Percentiles rank a stretch among this genome's conserved stretches.
Conservation (phyloP, 164 flowering plant genomes). For the Protea cynaroides region DNA sequence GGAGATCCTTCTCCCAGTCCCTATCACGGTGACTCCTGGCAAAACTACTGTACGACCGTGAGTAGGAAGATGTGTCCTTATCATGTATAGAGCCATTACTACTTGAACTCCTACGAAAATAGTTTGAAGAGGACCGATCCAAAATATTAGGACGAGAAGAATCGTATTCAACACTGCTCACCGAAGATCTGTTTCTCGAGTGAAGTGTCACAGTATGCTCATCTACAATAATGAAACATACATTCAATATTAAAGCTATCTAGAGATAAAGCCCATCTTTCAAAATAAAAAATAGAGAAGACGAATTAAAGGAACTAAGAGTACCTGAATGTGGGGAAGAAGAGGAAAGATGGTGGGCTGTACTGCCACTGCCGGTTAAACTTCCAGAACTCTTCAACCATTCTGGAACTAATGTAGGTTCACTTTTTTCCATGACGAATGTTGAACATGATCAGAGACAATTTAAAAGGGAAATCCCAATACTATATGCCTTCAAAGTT, state of each 20-base stretch:
- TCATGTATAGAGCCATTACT: slow-evolving; percentile 62
- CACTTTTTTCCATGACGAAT: slow-evolving; percentile 74
- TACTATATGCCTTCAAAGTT: background rate
- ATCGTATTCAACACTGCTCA: slow-evolving; percentile 41
- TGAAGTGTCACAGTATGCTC: slow-evolving; percentile 24
- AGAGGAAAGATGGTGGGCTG: slow-evolving; percentile 45
- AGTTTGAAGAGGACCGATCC: slow-evolving; percentile 49
- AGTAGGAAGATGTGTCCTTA: slow-evolving; percentile 13
- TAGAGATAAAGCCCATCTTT: background rate
- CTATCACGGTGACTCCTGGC: slow-evolving; percentile 61
- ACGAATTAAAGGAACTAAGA: background rate
- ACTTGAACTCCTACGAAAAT: slow-evolving; percentile 53
- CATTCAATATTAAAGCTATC: background rate
- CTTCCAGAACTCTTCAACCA: slow-evolving; percentile 78
- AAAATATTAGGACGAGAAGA: slow-evolving; percentile 31
- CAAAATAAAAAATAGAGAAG: background rate
- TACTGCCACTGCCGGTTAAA: slow-evolving; percentile 46
- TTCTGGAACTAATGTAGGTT: slow-evolving; percentile 82
- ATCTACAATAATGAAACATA: slow-evolving; percentile 28
- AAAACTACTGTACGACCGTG: slow-evolving; percentile 61
- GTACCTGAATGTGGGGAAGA: slow-evolving; percentile 62
- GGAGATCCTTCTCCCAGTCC: slow-evolving; percentile 43
- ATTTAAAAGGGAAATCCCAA: slow-evolving; percentile 13
- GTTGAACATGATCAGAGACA: slow-evolving; percentile 42
- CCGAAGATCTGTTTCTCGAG: slow-evolving; percentile 39